Percentiles rank a stretch among this genome's conserved stretches.
Evolutionary conservation across 495 filamentous ascomycete genomes (phyloP).

Genomic region (Sabuloglossum arenarium): DNA sequence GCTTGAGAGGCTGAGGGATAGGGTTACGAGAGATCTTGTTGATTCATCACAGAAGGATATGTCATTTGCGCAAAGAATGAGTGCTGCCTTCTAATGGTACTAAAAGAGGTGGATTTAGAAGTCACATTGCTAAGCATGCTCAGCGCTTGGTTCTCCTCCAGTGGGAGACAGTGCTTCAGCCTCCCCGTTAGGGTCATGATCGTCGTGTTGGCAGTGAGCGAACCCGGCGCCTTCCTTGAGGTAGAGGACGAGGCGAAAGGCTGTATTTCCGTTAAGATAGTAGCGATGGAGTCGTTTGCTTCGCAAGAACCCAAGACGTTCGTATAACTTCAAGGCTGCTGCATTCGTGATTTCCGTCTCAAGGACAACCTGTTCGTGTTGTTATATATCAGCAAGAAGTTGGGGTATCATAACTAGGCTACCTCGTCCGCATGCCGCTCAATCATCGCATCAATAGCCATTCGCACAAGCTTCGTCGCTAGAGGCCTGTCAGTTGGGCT

Average conservation of each 20-base stretch:
- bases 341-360: slow-evolving; percentile 95
- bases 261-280: slow-evolving; percentile 91
- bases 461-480: slow-evolving; percentile 69
- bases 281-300: slow-evolving; percentile 91
- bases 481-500: not conserved
- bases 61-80: not conserved
- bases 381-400: not conserved
- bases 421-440: slow-evolving; percentile 66
- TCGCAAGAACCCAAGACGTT: slow-evolving; percentile 75
- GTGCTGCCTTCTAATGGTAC: not conserved
- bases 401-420: not conserved
- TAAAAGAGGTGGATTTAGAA: not conserved
- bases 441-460: slow-evolving; percentile 86
- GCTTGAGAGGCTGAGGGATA: not conserved
- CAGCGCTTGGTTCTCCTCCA: not conserved
- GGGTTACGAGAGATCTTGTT: not conserved
- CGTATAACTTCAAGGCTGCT: slow-evolving; percentile 83
- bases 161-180: not conserved
- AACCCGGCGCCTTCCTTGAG: slow-evolving; percentile 39
- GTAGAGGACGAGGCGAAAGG: slow-evolving; percentile 70
- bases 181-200: not conserved
- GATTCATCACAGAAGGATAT: not conserved
- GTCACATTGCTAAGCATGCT: not conserved
- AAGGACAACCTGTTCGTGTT: slow-evolving; percentile 45
- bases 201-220: slow-evolving; percentile 18